Conservation (phyloP, 2,329 filamentous ascomycete species). For the Albifimbria verrucaria region DNA sequence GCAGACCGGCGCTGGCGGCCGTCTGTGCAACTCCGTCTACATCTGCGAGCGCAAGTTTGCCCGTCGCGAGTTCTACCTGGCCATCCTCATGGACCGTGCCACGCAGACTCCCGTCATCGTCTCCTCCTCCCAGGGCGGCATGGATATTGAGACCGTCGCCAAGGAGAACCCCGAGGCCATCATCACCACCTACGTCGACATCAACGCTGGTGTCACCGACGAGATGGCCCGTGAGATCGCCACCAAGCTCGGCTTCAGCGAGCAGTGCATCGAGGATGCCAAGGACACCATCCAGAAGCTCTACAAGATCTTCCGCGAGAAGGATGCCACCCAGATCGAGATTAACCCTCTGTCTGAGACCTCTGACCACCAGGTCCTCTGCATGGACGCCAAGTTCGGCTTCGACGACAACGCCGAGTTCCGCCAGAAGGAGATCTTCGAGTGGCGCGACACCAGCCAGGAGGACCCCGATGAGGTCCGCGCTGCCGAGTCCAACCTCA, state of each 20-base stretch:
- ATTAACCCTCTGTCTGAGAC: slow-evolving; percentile 99
- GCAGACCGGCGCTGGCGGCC: slow-evolving; percentile 91
- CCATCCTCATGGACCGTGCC: slow-evolving; percentile 94
- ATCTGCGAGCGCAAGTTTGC: slow-evolving; percentile 99
- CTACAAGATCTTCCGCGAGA: slow-evolving; percentile 98
- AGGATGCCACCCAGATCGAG: slow-evolving; percentile 98
- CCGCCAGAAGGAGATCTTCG: slow-evolving; percentile 94
- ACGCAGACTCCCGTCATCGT: slow-evolving; percentile 93
- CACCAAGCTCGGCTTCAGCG: slow-evolving; percentile 90
- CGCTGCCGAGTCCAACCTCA: slow-evolving; percentile 88
- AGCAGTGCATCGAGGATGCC: slow-evolving; percentile 94
- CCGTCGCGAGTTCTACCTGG: slow-evolving; percentile 97
- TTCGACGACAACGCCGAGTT: slow-evolving; percentile 99
- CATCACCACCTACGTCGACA: slow-evolving; percentile 88
- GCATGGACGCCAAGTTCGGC: slow-evolving; percentile 98
- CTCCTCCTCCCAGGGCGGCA: slow-evolving; percentile 95
- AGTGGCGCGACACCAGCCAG: slow-evolving; percentile 89
- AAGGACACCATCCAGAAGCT: slow-evolving; percentile 98
- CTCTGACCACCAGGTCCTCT: slow-evolving; percentile 94
- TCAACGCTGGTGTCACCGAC: slow-evolving; percentile 92
- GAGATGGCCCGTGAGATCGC: slow-evolving; percentile 90
- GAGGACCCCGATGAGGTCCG: slow-evolving; percentile 98
- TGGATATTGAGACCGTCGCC: slow-evolving; percentile 98
- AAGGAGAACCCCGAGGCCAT: slow-evolving; percentile 98
- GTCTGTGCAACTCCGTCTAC: slow-evolving; percentile 95